These are phyloP conservation scores for Mycena kentingensis DNA, from an alignment of 768 basidiomycete species.

Conservation along the genomic window DNA sequence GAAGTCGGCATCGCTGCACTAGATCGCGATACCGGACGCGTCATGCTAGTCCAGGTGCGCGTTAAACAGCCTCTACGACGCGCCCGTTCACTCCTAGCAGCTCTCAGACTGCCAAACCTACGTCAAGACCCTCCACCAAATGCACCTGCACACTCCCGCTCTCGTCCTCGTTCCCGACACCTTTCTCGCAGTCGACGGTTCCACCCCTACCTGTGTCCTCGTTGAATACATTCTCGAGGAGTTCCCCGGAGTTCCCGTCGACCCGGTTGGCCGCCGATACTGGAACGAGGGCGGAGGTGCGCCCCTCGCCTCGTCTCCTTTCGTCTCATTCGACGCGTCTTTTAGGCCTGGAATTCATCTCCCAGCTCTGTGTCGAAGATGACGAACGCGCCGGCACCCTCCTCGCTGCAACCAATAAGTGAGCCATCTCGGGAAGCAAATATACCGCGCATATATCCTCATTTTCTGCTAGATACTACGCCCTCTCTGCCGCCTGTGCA, in stretches of 20 bases:
- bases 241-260: slow-evolving; percentile 66
- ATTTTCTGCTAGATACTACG: slow-evolving; percentile 69
- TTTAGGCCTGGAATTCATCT: slow-evolving; percentile 75
- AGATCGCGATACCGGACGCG: slow-evolving; percentile 76
- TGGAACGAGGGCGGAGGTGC: slow-evolving; percentile 85
- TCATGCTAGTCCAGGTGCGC: slow-evolving; percentile 76
- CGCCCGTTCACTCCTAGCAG: slow-evolving; percentile 45
- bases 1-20: slow-evolving; percentile 89
- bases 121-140: slow-evolving; percentile 84
- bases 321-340: slow-evolving; percentile 4
- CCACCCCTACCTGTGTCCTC: slow-evolving; percentile 57
- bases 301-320: slow-evolving; percentile 12
- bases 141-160: slow-evolving; percentile 73
- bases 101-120: slow-evolving; percentile 87
- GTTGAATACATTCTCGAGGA: slow-evolving; percentile 75
- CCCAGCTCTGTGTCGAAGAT: slow-evolving; percentile 76
- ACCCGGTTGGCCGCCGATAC: slow-evolving; percentile 73
- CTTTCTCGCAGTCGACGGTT: slow-evolving; percentile 63
- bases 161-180: slow-evolving; percentile 83
- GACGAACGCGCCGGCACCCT: slow-evolving; percentile 81
- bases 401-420: slow-evolving; percentile 81
- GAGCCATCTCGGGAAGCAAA: not conserved
- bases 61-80: no score
- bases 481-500: slow-evolving; percentile 82
- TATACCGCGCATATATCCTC: slow-evolving; percentile 36